These are phyloP conservation scores for Aspergillus cristatus DNA, from an alignment of 495 filamentous ascomycete species.

Conservation along the genomic window DNA sequence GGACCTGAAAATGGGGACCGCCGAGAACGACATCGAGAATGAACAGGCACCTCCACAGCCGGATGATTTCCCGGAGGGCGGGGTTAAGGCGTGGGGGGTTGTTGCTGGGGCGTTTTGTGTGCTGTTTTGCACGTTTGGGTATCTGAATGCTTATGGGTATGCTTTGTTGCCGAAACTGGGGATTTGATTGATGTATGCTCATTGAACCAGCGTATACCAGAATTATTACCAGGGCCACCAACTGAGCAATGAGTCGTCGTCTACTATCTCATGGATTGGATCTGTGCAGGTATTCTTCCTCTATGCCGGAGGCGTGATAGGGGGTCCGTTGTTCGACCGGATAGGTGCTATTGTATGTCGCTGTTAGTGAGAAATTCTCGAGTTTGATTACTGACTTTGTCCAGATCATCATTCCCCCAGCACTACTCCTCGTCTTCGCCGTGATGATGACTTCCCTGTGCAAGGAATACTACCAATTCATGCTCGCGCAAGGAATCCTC, in stretches of 20 bases:
- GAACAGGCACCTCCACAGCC: no score
- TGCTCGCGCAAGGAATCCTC: conserved; percentile 46
- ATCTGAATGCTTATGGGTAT: conserved; percentile 44
- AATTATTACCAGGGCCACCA: conserved; percentile 13
- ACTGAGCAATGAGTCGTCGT: background rate
- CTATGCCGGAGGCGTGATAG: conserved; percentile 16
- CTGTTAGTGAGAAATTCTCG: no score
- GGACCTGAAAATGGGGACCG: no score
- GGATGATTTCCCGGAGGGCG: conserved; percentile 42
- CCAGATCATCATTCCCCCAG: conserved; percentile 8
- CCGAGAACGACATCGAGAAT: no score
- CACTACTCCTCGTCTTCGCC: conserved; percentile 17
- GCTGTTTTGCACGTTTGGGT: conserved; percentile 48
- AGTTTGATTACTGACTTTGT: no score
- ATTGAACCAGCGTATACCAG: conserved; percentile 12
- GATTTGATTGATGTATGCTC: conserved; percentile 16
- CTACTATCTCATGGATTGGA: conserved; percentile 39
- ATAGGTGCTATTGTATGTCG: conserved; percentile 12
- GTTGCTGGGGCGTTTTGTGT: conserved; percentile 47
- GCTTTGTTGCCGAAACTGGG: conserved; percentile 14
- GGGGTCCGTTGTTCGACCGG: conserved; percentile 20
- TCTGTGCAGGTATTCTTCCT: conserved; percentile 28
- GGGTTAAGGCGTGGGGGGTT: conserved; percentile 46
- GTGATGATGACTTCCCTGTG: conserved; percentile 45
- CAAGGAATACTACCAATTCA: conserved; percentile 47